These are phyloP conservation scores for Brassica juncea DNA, from an alignment of 345 rosid genomes.

Conservation along the genomic window DNA sequence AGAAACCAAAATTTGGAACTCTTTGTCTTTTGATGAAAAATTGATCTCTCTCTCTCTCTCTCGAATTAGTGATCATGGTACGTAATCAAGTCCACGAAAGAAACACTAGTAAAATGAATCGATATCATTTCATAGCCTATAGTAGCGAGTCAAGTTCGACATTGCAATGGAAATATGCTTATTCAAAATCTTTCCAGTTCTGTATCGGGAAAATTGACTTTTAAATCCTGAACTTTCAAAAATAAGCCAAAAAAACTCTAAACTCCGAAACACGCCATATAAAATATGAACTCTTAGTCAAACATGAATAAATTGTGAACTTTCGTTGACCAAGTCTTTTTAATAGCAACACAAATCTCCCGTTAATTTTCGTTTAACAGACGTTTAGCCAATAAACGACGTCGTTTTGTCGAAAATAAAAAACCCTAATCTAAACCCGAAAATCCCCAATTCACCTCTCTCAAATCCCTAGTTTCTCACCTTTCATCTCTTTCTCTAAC, in stretches of 20 bases:
- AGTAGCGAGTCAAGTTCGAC: not conserved
- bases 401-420: not conserved
- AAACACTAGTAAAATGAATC: not conserved
- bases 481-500: too few species aligned
- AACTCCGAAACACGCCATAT: not conserved
- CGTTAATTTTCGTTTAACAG: not conserved
- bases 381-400: not conserved
- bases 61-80: not conserved
- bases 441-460: too few species aligned
- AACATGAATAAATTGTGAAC: not conserved
- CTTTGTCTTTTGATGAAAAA: too few species aligned
- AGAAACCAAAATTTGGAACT: too few species aligned
- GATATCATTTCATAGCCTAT: not conserved
- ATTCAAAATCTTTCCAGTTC: not conserved
- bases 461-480: not conserved
- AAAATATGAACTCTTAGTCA: not conserved
- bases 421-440: not conserved
- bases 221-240: not conserved
- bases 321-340: not conserved
- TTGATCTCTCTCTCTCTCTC: not conserved
- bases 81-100: not conserved
- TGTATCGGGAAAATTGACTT: not conserved
- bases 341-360: not conserved
- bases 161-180: not conserved
- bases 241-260: not conserved